Evolutionary conservation across 352 stramenopile genomes (phyloP), one percentile per base, ranked within the genome.

Genomic region (Pythium diclinum): DNA sequence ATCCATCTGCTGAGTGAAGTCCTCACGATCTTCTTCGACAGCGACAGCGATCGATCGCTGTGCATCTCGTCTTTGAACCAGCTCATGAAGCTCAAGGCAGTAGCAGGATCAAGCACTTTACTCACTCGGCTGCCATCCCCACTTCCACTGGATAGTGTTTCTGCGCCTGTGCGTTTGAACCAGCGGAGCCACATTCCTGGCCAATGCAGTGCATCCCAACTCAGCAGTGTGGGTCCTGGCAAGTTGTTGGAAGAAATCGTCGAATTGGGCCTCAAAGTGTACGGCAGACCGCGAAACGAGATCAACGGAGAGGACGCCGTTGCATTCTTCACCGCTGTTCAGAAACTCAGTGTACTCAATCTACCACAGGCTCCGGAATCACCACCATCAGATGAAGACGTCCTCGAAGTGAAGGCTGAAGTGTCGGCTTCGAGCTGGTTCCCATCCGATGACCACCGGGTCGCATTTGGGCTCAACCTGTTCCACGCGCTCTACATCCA

Each of bases 401-500:
- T 19, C 38, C 8, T 16, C 49, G 54, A 36, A 19, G 25, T 28
- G 25, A 34, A 19, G 6, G 23, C n/a, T n/a, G 21, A n/a, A 48
- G 28, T 14, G 3, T 49, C 42, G 4, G 17, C 42, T 49, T 25
- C 42, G 11, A 30, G 10, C 0, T 73, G 30, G 47, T 68, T 58
- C 14, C 14, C 47, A 21, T 69, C 63, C 1, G 66, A 79, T 34
- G 74, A 72, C 36, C 66, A 85, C 49, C 77, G 79, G 9, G 56
- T 93, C 10, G 81, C 79, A 16, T 92, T 97, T 34, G 92, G 91
- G 34, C 59, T 98, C 28, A 97, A 98, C 62, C 25, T 97, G 6
- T 97, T 97, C 65, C 91, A 97, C 64, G 71, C 83, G 17, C 78
- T 98, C 36, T 86, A 91, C 23, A 83, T 97, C 36, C 91, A 98